Evolutionary conservation across 1,139 yeast species (phyloP), one percentile per base, ranked within the genome.

Genomic region (Debaryomyces robertsiae): DNA sequence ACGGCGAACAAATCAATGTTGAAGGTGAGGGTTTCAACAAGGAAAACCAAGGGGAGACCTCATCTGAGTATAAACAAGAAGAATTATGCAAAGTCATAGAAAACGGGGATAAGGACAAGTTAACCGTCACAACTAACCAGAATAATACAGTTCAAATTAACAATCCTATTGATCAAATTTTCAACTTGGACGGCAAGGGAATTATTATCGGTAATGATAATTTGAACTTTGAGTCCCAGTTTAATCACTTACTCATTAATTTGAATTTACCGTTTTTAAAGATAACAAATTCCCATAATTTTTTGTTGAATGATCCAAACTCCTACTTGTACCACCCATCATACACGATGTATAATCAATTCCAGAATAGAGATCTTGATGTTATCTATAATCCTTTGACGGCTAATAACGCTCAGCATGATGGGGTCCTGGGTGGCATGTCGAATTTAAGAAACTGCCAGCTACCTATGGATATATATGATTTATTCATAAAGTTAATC

Each of bases 131-230:
- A 9, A 29, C 36, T n/a, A 37, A 48, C 33, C 31, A 51, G 43
- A 39, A 40, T 17, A 54, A 50, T 39, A 41, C 52, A 16, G 61
- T 65, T 15, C 69, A 67, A 41, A 67, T 69, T 42, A 70, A 71
- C 49, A 70, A 72, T 46, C 77, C 77, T 1, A 73, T 73, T 27
- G 79, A 73, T 45, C 78, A 73, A 48, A 73, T 73, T 1, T 73
- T 73, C 52, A 73, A 73, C 42, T 60, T 73, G 35, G 73, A 73
- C 46, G 58, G 61, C 31, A 69, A 73, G 43, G 79, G 79, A 0
- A 56, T 73, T 9, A 69, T 73, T 28, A 73, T 73, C 27, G 79
- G 79, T 3, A 73, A 73, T 46, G 79, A 73, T 47, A 73, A 73
- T 46, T 55, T 73, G 41, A 73, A 73, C 46, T 73, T 73, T 45